These are phyloP conservation scores for Fusarium scirpi DNA, from an alignment of 2,329 filamentous ascomycete species.

Conservation along the genomic window DNA sequence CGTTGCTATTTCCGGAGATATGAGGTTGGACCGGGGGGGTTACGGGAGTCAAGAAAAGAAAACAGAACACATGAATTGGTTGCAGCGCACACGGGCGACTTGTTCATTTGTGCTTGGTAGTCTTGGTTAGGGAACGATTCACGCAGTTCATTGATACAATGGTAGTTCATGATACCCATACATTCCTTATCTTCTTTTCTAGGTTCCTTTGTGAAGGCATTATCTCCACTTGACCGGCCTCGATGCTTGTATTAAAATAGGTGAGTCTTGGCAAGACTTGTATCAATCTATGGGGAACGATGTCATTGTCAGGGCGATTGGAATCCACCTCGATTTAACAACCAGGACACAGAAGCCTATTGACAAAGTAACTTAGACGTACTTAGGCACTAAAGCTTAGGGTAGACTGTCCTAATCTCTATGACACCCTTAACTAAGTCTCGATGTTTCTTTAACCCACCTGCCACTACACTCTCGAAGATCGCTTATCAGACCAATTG, in stretches of 20 bases:
- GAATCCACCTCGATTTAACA: neutral
- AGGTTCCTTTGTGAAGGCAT: neutral
- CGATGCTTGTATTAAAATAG: neutral
- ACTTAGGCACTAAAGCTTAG: no score
- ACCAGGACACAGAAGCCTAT: no score
- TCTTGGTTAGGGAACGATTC: slow-evolving; percentile 42
- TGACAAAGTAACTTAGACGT: no score
- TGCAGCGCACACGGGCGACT: slow-evolving; percentile 7
- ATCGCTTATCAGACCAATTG: neutral
- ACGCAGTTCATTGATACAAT: slow-evolving; percentile 44
- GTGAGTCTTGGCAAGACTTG: neutral
- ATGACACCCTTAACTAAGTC: no score
- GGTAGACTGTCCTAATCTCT: no score
- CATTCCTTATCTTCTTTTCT: slow-evolving; percentile 26
- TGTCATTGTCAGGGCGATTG: neutral
- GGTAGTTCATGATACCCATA: slow-evolving; percentile 47
- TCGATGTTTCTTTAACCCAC: no score
- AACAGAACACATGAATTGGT: slow-evolving; percentile 10
- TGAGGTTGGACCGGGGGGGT: neutral
- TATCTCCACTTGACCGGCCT: neutral
- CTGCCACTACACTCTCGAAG: neutral
- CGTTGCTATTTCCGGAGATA: slow-evolving; percentile 1
- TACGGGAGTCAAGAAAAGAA: slow-evolving; percentile 6
- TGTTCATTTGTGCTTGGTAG: slow-evolving; percentile 24
- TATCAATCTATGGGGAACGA: no score